These are phyloP conservation scores for Rusavskia elegans DNA, from an alignment of 495 filamentous ascomycete genomes.

Conservation along the genomic window DNA sequence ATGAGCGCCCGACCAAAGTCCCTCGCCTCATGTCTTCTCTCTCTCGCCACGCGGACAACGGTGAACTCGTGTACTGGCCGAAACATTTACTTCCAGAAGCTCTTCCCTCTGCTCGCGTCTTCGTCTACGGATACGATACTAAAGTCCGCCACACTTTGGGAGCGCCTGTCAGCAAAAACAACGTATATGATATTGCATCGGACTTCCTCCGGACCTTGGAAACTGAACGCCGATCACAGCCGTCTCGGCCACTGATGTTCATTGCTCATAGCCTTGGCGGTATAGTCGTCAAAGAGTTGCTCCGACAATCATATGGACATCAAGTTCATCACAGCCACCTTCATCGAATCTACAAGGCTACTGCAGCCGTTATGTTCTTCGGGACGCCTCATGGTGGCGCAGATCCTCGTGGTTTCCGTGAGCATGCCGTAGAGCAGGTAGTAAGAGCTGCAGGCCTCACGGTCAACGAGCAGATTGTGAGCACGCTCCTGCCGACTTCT, in stretches of 20 bases:
- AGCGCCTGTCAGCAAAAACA: conserved; percentile 16
- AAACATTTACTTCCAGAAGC: conserved; percentile 20
- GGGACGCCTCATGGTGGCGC: conserved; percentile 24
- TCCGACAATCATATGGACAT: conserved; percentile 15
- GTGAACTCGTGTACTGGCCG: conserved; percentile 18
- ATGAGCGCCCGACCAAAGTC: background rate
- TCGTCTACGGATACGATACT: conserved; percentile 27
- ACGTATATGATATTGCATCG: conserved; percentile 19
- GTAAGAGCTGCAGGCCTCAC: conserved; percentile 5
- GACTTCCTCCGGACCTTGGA: conserved; percentile 23
- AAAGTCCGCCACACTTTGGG: conserved; percentile 17
- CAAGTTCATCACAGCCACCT: conserved; percentile 10
- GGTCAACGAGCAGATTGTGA: conserved; percentile 12
- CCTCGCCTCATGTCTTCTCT: background rate
- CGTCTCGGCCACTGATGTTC: conserved; percentile 24
- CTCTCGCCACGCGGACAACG: background rate
- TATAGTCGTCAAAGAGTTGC: conserved; percentile 26
- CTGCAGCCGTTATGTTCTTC: conserved; percentile 23
- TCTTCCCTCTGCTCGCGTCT: conserved; percentile 17
- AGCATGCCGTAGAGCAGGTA: conserved; percentile 8
- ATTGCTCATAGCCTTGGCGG: conserved; percentile 33
- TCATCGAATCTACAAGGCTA: conserved; percentile 17
- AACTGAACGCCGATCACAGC: conserved; percentile 11
- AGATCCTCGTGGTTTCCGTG: conserved; percentile 7
- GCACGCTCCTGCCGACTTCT: conserved; percentile 10